Percentiles rank a stretch among this genome's conserved stretches.
Evolutionary conservation across 208 protist species (phyloP).

Genomic region (Trypanosoma mega): DNA sequence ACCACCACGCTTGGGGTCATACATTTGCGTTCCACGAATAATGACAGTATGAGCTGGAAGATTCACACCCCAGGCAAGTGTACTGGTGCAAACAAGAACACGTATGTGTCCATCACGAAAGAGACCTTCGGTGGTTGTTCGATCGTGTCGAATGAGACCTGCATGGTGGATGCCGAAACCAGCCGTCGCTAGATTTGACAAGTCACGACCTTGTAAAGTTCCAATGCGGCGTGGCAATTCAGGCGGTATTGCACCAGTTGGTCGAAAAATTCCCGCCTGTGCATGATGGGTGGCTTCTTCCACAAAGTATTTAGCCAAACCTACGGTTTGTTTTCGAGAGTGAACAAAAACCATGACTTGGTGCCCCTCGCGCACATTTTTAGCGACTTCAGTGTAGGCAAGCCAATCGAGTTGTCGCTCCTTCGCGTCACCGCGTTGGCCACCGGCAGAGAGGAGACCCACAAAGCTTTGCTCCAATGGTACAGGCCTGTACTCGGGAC

Average conservation of each 20-base stretch:
- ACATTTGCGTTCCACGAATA: slow-evolving; percentile 97
- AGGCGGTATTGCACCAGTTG: slow-evolving; percentile 41
- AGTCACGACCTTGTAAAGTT: slow-evolving; percentile 80
- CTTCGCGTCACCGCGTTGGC: slow-evolving; percentile 39
- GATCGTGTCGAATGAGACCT: slow-evolving; percentile 94
- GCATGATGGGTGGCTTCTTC: slow-evolving; percentile 76
- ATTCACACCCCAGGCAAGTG: slow-evolving; percentile 99
- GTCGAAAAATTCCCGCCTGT: slow-evolving; percentile 64
- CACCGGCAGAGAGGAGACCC: slow-evolving; percentile 68
- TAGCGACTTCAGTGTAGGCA: slow-evolving; percentile 75
- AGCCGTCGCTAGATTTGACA: slow-evolving; percentile 81
- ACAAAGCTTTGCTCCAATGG: slow-evolving; percentile 97
- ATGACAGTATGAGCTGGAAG: slow-evolving; percentile 99
- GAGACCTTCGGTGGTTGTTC: slow-evolving; percentile 94
- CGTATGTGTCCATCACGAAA: slow-evolving; percentile 94
- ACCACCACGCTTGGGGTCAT: slow-evolving; percentile 93
- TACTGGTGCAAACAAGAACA: slow-evolving; percentile 98
- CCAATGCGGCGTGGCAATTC: slow-evolving; percentile 45
- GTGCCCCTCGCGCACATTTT: slow-evolving; percentile 90
- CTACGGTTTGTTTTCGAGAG: slow-evolving; percentile 96
- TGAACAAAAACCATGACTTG: slow-evolving; percentile 99
- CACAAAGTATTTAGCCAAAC: slow-evolving; percentile 86
- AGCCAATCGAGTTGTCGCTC: slow-evolving; percentile 65
- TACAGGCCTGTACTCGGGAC: slow-evolving; percentile 95
- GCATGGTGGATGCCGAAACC: slow-evolving; percentile 98